Evolutionary conservation across 768 basidiomycete species (phyloP), one percentile per base, ranked within the genome.

Genomic region (Gymnopilus junonius): DNA sequence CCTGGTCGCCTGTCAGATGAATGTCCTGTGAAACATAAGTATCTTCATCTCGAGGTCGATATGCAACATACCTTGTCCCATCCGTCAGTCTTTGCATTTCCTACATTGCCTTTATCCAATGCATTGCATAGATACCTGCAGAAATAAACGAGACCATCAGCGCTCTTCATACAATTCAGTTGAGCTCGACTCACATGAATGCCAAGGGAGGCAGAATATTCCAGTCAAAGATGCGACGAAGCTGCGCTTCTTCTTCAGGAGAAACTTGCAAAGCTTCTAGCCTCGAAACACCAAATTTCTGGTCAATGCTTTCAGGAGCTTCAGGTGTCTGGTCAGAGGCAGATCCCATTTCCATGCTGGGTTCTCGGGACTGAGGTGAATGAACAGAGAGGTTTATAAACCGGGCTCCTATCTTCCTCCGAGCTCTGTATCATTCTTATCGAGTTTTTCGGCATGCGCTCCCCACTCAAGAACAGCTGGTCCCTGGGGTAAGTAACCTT

Each of bases 41-140:
- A 31, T 17, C 20, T 46, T 51, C 17, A 55, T n/a, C 25, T 15
- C n/a, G 3, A 48, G 8, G 17, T 50, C 48, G 8, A 61, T 31
- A 14, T 8, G 8, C 39, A 31, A 42, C 63, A 56, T 58, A 79
- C 83, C 68, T 77, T 80, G 62, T 82, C 83, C 80, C 83, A 82
- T 7, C 80, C 78, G 56, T 77, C 83, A 2, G 84, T 84, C 62
- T 85, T 83, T 5, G 84, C 84, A 67, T 85, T 85, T 7, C 78
- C 80, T 1, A 84, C 77, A 59, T 83, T 84, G 3, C 82, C 81
- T 69, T 83, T 83, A 65, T 82, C 82, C 29, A 82, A 68, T 0
- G 81, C 82, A 69, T 84, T 84, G 61, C 79, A 81, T 11, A 84
- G 71, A 64, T 84, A 83, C 81, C 81, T 82, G 6, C 12, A 20